Evolutionary conservation across 352 stramenopile genomes (phyloP).

Genomic region (Globisporangium sylvaticum): DNA sequence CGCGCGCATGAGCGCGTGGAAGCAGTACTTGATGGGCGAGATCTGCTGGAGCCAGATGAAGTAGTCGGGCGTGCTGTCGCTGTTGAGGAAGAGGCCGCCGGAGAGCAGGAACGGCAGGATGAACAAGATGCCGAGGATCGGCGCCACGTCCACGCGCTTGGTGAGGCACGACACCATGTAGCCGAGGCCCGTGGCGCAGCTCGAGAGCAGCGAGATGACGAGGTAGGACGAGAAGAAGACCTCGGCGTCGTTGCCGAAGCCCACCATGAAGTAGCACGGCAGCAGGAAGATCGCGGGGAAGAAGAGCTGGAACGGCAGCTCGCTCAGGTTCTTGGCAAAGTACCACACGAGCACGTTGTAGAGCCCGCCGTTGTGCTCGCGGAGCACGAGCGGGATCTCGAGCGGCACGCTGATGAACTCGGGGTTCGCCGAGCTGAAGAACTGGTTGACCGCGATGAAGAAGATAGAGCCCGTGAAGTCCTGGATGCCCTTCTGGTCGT

Average conservation of each 20-base stretch:
- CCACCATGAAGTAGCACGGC: constrained; percentile 38
- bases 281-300: constrained; percentile 29
- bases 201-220: constrained; percentile 22
- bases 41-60: constrained; percentile 35
- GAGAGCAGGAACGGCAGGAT: constrained; percentile 35
- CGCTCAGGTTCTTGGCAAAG: constrained; percentile 36
- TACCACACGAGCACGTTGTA: constrained; percentile 37
- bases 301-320: constrained; percentile 31
- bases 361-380: constrained; percentile 30
- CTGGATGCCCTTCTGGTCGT: constrained; percentile 28
- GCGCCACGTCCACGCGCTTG: constrained; percentile 24
- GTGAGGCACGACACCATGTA: constrained; percentile 34
- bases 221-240: constrained; percentile 36
- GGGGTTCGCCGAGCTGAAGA: constrained; percentile 27
- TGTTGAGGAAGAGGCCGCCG: constrained; percentile 34
- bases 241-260: constrained; percentile 27
- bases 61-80: constrained; percentile 24
- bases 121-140: constrained; percentile 28
- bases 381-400: constrained; percentile 33
- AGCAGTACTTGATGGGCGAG: constrained; percentile 37
- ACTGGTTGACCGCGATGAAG: constrained; percentile 33
- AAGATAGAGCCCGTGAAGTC: constrained; percentile 37
- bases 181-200: constrained; percentile 20
- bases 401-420: constrained; percentile 32
- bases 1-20: constrained; percentile 31